These are phyloP conservation scores for Linanthus parryae DNA, from an alignment of 148 eudicot species.

Conservation along the genomic window DNA sequence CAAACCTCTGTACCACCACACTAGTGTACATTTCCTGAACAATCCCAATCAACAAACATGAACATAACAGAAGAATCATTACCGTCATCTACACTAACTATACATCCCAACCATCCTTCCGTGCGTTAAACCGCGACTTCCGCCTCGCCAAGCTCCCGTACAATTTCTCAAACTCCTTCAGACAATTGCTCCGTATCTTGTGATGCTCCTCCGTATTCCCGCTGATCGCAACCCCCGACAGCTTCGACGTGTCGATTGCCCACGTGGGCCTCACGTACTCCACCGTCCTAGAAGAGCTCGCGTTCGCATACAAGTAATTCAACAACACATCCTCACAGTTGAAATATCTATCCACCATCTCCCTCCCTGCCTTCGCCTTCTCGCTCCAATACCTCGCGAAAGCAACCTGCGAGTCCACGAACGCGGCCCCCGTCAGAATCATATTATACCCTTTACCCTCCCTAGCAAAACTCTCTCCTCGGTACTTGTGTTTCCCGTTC, in stretches of 20 bases:
- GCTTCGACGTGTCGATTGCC: constrained; percentile 78
- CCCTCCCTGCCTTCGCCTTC: constrained; percentile 53
- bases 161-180: constrained; percentile 38
- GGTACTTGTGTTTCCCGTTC: constrained; percentile 42
- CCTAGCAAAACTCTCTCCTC: constrained; percentile 76
- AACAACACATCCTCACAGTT: constrained; percentile 88
- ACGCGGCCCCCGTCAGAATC: constrained; percentile 91
- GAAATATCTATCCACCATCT: constrained; percentile 51
- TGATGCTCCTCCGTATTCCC: constrained; percentile 67
- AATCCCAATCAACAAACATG: no score
- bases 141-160: constrained; percentile 57
- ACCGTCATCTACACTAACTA: constrained; percentile 20
- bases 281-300: constrained; percentile 46
- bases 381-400: constrained; percentile 75
- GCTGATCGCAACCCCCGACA: constrained; percentile 70
- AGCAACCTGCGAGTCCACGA: constrained; percentile 51
- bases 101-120: constrained; percentile 90
- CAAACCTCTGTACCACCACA: no score
- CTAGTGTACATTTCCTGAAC: no score
- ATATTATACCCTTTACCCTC: constrained; percentile 61
- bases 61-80: no score
- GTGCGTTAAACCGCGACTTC: constrained; percentile 45
- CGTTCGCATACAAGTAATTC: constrained; percentile 81
- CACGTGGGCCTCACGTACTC: constrained; percentile 77
- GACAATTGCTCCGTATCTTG: constrained; percentile 56